phyloP scores from a whole-genome alignment of 805 yeast genomes.

The Yarrowia sp. region DNA sequence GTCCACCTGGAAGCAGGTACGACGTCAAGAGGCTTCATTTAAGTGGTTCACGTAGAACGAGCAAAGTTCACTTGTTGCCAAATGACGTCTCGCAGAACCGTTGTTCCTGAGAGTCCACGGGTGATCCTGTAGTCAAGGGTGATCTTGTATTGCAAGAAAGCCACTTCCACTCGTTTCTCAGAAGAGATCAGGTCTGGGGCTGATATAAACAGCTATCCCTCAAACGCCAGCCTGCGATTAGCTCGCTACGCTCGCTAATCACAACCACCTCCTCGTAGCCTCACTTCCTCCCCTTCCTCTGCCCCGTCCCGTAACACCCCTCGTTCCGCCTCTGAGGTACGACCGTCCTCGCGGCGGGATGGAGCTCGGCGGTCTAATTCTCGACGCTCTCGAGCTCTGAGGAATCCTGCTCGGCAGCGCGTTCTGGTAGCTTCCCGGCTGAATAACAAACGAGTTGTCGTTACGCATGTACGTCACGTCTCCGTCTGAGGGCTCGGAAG shows the following conservation, averaged over 20 bases:
- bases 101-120: too few relatives aligned
- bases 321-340: not conserved
- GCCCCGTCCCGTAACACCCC: conserved; percentile 10
- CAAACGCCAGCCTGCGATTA: too few relatives aligned
- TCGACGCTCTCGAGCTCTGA: not conserved
- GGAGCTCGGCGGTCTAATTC: conserved; percentile 1
- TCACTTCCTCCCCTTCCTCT: not conserved
- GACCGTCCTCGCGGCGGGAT: not conserved
- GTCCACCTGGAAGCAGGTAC: too few relatives aligned
- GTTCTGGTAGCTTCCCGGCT: not conserved
- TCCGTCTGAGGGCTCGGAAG: conserved; percentile 20
- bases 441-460: conserved; percentile 22
- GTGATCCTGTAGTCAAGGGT: too few relatives aligned
- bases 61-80: too few relatives aligned
- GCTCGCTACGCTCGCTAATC: not conserved
- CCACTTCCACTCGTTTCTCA: too few relatives aligned
- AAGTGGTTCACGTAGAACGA: too few relatives aligned
- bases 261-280: conserved; percentile 7
- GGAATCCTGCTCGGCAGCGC: conserved; percentile 14
- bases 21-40: too few relatives aligned
- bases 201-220: not conserved
- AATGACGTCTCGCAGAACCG: too few relatives aligned
- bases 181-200: too few relatives aligned
- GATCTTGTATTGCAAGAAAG: too few relatives aligned
- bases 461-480: conserved; percentile 14